These are phyloP conservation scores for Penicillium sp. DNA, from an alignment of 2,329 filamentous ascomycete species.

Conservation along the genomic window DNA sequence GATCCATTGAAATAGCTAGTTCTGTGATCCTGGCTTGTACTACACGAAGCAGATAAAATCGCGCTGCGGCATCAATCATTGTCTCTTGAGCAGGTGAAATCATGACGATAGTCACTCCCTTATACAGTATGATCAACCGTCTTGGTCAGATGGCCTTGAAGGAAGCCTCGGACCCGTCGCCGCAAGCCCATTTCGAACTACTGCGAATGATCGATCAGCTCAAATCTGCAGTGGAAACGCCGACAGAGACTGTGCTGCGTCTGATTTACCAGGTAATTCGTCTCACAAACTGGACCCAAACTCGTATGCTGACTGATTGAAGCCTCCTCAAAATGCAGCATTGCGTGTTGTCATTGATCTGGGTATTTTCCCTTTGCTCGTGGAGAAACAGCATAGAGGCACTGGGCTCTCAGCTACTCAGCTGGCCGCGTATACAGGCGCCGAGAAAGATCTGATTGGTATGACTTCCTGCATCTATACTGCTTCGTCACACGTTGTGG, in stretches of 20 bases:
- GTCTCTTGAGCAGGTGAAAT: neutral
- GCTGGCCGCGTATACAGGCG: constrained; percentile 29
- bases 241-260: constrained; percentile 33
- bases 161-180: constrained; percentile 19
- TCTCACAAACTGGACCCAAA: neutral
- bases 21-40: constrained; percentile 9
- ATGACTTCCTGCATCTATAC: neutral
- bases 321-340: constrained; percentile 37
- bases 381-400: constrained; percentile 17
- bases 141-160: constrained; percentile 17
- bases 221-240: constrained; percentile 31
- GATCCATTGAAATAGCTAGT: constrained; percentile 2
- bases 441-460: constrained; percentile 34
- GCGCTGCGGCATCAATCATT: neutral
- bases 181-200: constrained; percentile 28
- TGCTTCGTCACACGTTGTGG: neutral
- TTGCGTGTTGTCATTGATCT: constrained; percentile 33
- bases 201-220: constrained; percentile 31
- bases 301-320: neutral
- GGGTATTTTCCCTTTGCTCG: constrained; percentile 30
- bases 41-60: neutral
- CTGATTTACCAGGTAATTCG: constrained; percentile 36
- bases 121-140: constrained; percentile 15
- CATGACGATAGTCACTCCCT: constrained; percentile 20
- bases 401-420: constrained; percentile 28